Evolutionary conservation across 495 filamentous ascomycete genomes (phyloP).

Genomic region (Aspergillus conjunctus): DNA sequence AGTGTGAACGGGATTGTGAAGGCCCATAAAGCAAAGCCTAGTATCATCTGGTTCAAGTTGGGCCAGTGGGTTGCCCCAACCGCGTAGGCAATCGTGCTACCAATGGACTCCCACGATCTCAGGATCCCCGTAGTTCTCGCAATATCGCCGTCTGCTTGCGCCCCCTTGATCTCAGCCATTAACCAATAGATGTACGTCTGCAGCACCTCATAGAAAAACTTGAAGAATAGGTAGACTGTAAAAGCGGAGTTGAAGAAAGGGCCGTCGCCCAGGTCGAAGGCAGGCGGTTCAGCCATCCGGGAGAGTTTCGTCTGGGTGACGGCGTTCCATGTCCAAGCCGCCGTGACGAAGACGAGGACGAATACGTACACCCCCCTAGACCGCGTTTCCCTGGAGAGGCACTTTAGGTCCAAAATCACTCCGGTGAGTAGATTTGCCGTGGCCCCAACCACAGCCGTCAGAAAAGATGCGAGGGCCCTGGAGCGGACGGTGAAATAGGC

Average conservation of each 20-base stretch:
- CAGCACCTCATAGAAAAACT: conserved; percentile 47
- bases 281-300: conserved; percentile 9
- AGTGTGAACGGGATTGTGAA: conserved; percentile 14
- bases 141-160: conserved; percentile 15
- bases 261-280: conserved; percentile 13
- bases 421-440: conserved; percentile 4
- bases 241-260: conserved; percentile 12
- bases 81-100: conserved; percentile 51
- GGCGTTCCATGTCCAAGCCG: conserved; percentile 12
- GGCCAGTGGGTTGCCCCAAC: conserved; percentile 42
- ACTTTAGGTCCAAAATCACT: conserved; percentile 6
- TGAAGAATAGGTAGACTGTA: conserved; percentile 18
- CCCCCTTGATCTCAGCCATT: conserved; percentile 17
- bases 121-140: conserved; percentile 52
- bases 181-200: conserved; percentile 18
- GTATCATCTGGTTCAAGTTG: conserved; percentile 14
- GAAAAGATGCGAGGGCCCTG: conserved; percentile 45
- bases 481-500: conserved; percentile 61
- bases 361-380: conserved; percentile 6
- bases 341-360: conserved; percentile 14
- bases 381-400: conserved; percentile 7
- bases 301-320: conserved; percentile 7
- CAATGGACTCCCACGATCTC: conserved; percentile 52
- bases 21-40: conserved; percentile 13
- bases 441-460: conserved; percentile 10